Conservation (phyloP, 2,329 filamentous ascomycete genomes). For the Colletotrichum viniferum region DNA sequence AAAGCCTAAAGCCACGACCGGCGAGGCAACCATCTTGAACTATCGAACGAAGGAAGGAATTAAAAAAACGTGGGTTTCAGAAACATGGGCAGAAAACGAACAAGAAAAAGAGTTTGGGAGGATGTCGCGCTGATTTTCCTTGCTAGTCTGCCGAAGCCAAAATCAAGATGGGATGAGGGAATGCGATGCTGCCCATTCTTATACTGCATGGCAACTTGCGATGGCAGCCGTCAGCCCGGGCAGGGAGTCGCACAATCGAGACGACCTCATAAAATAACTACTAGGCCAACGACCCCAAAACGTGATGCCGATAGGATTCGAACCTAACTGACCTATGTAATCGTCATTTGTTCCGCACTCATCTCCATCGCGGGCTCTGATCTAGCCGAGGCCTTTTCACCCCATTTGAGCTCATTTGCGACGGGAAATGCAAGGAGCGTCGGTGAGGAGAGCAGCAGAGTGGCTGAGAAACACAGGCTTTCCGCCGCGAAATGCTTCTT, state of each 20-base stretch:
- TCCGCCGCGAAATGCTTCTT: background rate
- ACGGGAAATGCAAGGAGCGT: background rate
- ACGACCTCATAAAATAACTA: background rate
- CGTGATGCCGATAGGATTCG: too few relatives aligned
- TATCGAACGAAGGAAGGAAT: background rate
- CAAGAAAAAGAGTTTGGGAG: background rate
- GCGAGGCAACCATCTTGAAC: conserved; percentile 6
- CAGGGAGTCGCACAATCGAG: background rate
- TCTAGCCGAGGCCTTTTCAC: background rate
- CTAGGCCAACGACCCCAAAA: too few relatives aligned
- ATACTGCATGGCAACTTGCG: conserved; percentile 1
- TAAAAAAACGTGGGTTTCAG: background rate
- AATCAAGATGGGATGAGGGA: background rate
- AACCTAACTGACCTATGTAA: too few relatives aligned
- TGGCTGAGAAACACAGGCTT: background rate
- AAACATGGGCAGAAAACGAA: background rate
- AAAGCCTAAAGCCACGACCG: conserved; percentile 6
- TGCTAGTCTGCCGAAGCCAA: background rate
- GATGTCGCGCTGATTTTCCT: background rate
- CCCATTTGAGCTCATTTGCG: background rate
- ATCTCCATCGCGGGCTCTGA: background rate
- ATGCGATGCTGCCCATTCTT: background rate
- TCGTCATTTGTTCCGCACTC: too few relatives aligned
- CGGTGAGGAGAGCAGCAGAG: background rate
- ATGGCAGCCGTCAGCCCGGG: conserved; percentile 3